These are phyloP conservation scores for Hyparrhenia diplandra DNA, from an alignment of 176 grass and related monocot genomes.

Conservation along the genomic window DNA sequence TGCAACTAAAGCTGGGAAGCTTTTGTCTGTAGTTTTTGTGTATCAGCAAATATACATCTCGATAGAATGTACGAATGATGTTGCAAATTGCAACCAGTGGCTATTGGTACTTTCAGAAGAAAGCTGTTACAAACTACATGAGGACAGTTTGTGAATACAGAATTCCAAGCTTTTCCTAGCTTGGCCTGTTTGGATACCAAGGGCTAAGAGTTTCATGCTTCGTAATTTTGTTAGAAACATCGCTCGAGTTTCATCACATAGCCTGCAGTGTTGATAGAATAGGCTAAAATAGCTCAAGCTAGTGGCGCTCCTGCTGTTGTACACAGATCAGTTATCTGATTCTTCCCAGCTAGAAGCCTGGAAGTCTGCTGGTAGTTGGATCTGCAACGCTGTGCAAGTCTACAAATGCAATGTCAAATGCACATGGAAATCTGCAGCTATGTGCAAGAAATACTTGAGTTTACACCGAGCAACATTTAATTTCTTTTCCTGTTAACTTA, in stretches of 20 bases:
- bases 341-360: background rate
- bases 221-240: background rate
- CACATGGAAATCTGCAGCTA: background rate
- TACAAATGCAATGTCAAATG: background rate
- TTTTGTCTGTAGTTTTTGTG: background rate
- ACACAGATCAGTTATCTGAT: background rate
- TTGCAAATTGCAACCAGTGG: background rate
- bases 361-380: background rate
- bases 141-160: constrained; percentile 26
- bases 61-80: background rate
- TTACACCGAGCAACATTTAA: background rate
- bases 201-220: background rate
- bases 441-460: background rate
- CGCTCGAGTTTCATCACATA: background rate
- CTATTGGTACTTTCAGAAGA: constrained; percentile 6
- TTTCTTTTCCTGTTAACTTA: background rate
- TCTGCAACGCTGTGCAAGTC: background rate
- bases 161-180: background rate
- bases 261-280: constrained; percentile 2
- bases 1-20: background rate
- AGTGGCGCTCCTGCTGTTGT: background rate
- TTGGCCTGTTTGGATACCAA: background rate
- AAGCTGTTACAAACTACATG: constrained; percentile 20
- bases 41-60: constrained; percentile 14
- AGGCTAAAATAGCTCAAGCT: constrained; percentile 11